A percentile compares a stretch with the other conserved stretches of the same genome.
These are phyloP conservation scores for Ceratocystis harringtonii DNA, from an alignment of 2,329 filamentous ascomycete species.

Conservation along the genomic window DNA sequence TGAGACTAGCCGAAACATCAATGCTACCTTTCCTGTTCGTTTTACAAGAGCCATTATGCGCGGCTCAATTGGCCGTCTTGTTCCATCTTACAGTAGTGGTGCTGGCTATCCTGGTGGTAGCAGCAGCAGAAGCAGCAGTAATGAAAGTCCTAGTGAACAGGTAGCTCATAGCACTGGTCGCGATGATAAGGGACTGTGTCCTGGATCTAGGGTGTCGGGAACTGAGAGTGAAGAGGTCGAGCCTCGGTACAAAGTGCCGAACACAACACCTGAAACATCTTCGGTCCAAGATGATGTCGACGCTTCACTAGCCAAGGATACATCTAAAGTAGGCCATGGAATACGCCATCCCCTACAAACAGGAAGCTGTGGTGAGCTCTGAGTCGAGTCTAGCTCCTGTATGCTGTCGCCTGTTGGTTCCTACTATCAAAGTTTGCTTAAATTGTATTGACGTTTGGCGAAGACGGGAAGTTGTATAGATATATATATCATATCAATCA, in stretches of 20 bases:
- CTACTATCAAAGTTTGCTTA: not conserved
- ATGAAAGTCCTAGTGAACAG: not conserved
- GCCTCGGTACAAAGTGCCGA: not conserved
- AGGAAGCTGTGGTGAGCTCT: not conserved
- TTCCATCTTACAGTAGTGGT: conserved; percentile 1
- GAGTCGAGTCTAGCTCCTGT: not conserved
- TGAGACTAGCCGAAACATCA: not conserved
- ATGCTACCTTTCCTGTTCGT: conserved; percentile 10
- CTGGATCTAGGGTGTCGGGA: not conserved
- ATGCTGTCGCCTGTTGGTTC: not conserved
- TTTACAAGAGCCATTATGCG: conserved; percentile 11
- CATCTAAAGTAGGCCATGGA: not conserved
- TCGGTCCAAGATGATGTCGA: not conserved
- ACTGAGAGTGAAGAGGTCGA: not conserved
- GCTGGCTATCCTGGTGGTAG: not conserved
- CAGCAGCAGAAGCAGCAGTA: not conserved
- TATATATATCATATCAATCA: not conserved
- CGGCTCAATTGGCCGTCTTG: conserved; percentile 11
- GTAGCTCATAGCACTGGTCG: not conserved
- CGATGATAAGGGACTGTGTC: not conserved
- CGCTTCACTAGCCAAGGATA: not conserved
- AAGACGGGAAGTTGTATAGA: not conserved
- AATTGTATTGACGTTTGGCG: not conserved
- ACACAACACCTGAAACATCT: not conserved
- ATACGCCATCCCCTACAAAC: not conserved